Evolutionary conservation across 768 basidiomycete genomes (phyloP).

Genomic region (Amanita pseudoporphyria): DNA sequence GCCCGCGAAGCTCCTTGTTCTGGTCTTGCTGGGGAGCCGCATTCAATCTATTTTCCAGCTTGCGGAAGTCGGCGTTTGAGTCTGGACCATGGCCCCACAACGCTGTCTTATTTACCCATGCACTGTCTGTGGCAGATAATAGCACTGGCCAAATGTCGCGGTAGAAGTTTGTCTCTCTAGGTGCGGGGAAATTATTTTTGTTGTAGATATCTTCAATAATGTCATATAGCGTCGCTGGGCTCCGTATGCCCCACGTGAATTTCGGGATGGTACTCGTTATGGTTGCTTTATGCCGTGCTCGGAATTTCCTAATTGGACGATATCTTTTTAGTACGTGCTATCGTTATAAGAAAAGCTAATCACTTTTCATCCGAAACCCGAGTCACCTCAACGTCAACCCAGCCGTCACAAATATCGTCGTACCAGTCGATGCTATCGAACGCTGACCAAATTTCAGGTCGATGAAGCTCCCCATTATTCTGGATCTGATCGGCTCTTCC

Average conservation of each 20-base stretch:
- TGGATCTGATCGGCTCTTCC: slow-evolving; percentile 15
- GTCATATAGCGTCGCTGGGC: slow-evolving; percentile 22
- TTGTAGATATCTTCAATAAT: slow-evolving; percentile 21
- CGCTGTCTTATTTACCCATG: slow-evolving; percentile 21
- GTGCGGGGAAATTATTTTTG: slow-evolving; percentile 1
- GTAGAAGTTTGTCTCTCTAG: slow-evolving; percentile 14
- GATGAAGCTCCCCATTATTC: neutral
- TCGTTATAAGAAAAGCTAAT: no score
- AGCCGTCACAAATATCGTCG: slow-evolving; percentile 24
- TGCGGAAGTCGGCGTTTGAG: no score
- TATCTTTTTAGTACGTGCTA: no score
- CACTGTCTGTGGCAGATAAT: slow-evolving; percentile 13
- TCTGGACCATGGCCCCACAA: slow-evolving; percentile 21
- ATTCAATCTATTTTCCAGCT: no score
- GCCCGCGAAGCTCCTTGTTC: no score
- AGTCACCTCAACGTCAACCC: slow-evolving; percentile 16
- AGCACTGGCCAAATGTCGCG: slow-evolving; percentile 23
- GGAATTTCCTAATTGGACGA: no score
- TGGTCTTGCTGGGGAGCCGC: no score
- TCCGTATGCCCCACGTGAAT: slow-evolving; percentile 19
- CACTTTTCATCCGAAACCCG: neutral
- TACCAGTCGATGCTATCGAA: slow-evolving; percentile 26
- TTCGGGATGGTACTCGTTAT: slow-evolving; percentile 20
- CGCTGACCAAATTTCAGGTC: slow-evolving; percentile 12
- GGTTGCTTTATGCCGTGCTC: slow-evolving; percentile 11